phyloP scores from a whole-genome alignment of 768 basidiomycete species.

The Dacryopinax primogenitus region DNA sequence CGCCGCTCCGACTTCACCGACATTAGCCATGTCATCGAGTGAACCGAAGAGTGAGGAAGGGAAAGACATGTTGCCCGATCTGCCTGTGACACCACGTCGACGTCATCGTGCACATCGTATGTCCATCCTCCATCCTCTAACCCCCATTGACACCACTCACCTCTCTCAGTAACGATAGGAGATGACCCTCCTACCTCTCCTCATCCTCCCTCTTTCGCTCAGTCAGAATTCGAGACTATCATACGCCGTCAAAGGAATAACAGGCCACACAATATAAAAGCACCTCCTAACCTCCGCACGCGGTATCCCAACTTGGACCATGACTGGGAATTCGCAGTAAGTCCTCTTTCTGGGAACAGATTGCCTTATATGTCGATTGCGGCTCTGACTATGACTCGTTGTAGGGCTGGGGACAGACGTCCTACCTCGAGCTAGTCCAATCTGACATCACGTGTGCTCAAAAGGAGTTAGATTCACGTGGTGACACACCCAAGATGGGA shows the following conservation, averaged over 20 bases:
- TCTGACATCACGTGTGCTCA: conserved; percentile 33
- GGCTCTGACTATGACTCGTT: background rate
- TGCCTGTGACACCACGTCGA: background rate
- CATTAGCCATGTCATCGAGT: background rate
- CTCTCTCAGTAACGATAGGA: too few species aligned
- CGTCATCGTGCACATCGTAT: background rate
- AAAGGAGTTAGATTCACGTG: conserved; percentile 23
- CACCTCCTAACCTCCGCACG: conserved; percentile 34
- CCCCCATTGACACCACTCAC: background rate
- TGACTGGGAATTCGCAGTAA: conserved; percentile 53
- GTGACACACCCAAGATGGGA: conserved; percentile 34
- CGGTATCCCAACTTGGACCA: conserved; percentile 49
- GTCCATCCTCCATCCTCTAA: background rate
- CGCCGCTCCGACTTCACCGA: too few species aligned
- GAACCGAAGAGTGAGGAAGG: background rate
- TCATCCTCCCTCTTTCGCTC: conserved; percentile 34
- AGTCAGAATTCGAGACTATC: conserved; percentile 43
- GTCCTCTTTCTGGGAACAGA: conserved; percentile 1
- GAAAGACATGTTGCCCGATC: background rate
- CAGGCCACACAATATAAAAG: conserved; percentile 33
- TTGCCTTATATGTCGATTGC: conserved; percentile 9
- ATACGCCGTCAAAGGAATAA: conserved; percentile 43
- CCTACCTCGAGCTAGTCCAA: conserved; percentile 34
- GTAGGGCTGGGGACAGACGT: conserved; percentile 44
- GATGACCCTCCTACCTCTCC: too few species aligned